These are phyloP conservation scores for Zoysia japonica DNA, from an alignment of 176 grass and related monocot genomes.

Conservation along the genomic window DNA sequence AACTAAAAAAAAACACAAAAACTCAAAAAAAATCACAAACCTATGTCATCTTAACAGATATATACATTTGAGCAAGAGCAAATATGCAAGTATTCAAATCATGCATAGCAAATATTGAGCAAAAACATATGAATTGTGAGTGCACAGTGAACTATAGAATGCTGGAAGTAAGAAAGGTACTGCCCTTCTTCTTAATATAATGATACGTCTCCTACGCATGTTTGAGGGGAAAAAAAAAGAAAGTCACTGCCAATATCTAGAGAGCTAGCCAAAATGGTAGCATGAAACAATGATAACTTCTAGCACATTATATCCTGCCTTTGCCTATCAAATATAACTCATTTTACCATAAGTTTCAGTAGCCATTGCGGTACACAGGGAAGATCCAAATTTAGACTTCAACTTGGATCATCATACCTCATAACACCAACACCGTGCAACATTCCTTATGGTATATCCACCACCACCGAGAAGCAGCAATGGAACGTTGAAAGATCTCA, in stretches of 20 bases:
- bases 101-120: neutral
- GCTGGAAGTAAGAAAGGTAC: neutral
- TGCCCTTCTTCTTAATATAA: neutral
- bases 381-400: neutral
- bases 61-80: neutral
- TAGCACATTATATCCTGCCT: neutral
- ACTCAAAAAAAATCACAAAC: neutral
- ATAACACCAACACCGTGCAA: constrained; percentile 91
- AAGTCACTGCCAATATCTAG: neutral
- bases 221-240: neutral
- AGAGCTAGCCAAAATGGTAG: neutral
- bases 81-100: neutral
- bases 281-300: constrained; percentile 3
- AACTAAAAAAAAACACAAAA: neutral
- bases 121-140: neutral
- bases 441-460: constrained; percentile 96
- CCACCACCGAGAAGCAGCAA: constrained; percentile 85
- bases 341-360: neutral
- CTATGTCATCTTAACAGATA: constrained; percentile 1
- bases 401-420: constrained; percentile 61
- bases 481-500: constrained; percentile 96
- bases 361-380: neutral
- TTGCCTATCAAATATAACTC: constrained; percentile 6
- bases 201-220: too few species aligned
- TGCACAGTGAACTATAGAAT: neutral